Percentiles rank a stretch among this genome's conserved stretches.
phyloP scores from a whole-genome alignment of 23 red algal genomes.

The Rhodosorus marinus region DNA sequence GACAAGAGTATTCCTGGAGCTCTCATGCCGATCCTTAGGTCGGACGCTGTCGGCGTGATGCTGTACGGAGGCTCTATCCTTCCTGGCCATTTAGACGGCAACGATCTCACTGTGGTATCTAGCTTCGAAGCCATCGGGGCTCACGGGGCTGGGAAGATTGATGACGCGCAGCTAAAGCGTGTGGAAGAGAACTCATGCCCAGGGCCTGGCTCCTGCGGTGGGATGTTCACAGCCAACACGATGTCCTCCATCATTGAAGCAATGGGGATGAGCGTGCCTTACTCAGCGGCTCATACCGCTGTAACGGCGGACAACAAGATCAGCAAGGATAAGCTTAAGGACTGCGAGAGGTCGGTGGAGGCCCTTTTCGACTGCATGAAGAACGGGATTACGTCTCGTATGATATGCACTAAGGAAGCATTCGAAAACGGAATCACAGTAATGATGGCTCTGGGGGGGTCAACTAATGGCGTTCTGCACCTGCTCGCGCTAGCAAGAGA shows the following conservation, averaged over 20 bases:
- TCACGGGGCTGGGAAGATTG: constrained; percentile 62
- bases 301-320: constrained; percentile 41
- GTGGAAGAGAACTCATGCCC: constrained; percentile 75
- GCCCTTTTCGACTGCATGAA: constrained; percentile 95
- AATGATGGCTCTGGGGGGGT: constrained; percentile 83
- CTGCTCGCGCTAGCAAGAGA: constrained; percentile 82
- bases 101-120: constrained; percentile 72
- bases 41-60: constrained; percentile 78
- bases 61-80: constrained; percentile 91
- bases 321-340: constrained; percentile 45
- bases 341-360: constrained; percentile 47
- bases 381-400: constrained; percentile 53
- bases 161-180: constrained; percentile 36
- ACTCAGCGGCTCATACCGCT: constrained; percentile 90
- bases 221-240: constrained; percentile 98
- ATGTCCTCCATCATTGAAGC: constrained; percentile 91
- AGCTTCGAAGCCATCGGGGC: constrained; percentile 95
- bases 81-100: constrained; percentile 62
- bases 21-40: constrained; percentile 82
- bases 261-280: constrained; percentile 85
- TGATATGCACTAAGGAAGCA: constrained; percentile 73
- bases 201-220: constrained; percentile 75
- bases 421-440: constrained; percentile 94
- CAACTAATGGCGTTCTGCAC: constrained; percentile 95
- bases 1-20: constrained; percentile 98